Evolutionary conservation across 2,329 filamentous ascomycete species (phyloP).

Genomic region (Cyphellophora attinorum): DNA sequence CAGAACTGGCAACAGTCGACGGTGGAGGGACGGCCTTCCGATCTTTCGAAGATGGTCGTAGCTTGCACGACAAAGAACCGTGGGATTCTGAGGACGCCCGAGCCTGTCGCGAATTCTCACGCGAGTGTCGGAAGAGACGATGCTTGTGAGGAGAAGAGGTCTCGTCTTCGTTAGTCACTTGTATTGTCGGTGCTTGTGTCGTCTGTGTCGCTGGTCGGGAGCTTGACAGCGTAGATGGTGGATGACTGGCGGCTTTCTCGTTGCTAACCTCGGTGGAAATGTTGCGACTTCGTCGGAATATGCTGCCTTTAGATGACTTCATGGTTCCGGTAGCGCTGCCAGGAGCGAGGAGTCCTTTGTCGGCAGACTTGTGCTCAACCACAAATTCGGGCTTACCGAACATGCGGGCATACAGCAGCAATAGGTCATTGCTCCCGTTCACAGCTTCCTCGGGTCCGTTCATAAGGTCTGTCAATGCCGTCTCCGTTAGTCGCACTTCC

Average conservation of each 20-base stretch:
- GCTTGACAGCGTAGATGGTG: slow-evolving; percentile 18
- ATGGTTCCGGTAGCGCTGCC: slow-evolving; percentile 63
- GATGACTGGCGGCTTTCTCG: slow-evolving; percentile 15
- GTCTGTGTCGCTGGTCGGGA: slow-evolving; percentile 13
- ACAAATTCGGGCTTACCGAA: slow-evolving; percentile 56
- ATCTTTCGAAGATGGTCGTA: slow-evolving; percentile 18
- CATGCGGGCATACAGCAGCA: slow-evolving; percentile 70
- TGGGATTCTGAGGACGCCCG: neutral
- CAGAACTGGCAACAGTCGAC: slow-evolving; percentile 2
- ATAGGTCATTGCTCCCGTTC: slow-evolving; percentile 75
- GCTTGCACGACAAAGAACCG: slow-evolving; percentile 3
- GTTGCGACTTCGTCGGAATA: slow-evolving; percentile 58
- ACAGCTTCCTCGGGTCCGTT: slow-evolving; percentile 80
- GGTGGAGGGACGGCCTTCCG: neutral
- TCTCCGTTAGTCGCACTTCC: slow-evolving; percentile 93
- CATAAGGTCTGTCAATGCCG: slow-evolving; percentile 70
- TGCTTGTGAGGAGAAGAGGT: slow-evolving; percentile 21
- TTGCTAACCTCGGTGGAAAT: slow-evolving; percentile 31
- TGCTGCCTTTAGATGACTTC: slow-evolving; percentile 61
- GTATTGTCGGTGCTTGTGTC: slow-evolving; percentile 56
- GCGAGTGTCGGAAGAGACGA: slow-evolving; percentile 20
- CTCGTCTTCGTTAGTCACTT: slow-evolving; percentile 58
- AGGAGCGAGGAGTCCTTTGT: slow-evolving; percentile 44
- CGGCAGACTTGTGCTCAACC: slow-evolving; percentile 26
- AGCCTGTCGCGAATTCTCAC: slow-evolving; percentile 22